Evolutionary conservation across 306 rosid species (phyloP).

Genomic region (Fagus crenata): DNA sequence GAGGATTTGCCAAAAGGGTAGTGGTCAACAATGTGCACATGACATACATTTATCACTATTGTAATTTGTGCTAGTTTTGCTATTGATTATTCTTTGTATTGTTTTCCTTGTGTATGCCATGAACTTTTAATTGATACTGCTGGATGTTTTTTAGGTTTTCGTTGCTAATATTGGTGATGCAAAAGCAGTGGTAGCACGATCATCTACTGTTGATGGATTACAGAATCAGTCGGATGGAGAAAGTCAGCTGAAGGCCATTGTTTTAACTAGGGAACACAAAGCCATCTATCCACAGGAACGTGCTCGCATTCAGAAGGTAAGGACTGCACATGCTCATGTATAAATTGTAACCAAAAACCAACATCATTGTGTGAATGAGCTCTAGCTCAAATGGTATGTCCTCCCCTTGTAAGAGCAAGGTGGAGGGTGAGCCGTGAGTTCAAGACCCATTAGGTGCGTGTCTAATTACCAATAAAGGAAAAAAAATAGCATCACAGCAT

Average conservation of each 20-base stretch:
- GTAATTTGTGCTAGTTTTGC: conserved; percentile 13
- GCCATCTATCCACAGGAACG: conserved; percentile 88
- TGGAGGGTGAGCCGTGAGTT: no score
- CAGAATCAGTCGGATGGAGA: conserved; percentile 45
- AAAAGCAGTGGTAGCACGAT: conserved; percentile 86
- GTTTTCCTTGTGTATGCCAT: neutral
- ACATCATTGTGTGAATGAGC: no score
- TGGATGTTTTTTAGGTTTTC: conserved; percentile 55
- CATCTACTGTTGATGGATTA: conserved; percentile 46
- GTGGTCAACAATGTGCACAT: conserved; percentile 5
- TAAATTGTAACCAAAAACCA: neutral
- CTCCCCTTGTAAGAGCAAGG: no score
- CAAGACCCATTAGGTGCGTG: no score
- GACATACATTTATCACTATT: neutral
- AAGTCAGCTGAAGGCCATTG: conserved; percentile 67
- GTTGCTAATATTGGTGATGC: conserved; percentile 90
- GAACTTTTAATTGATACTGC: conserved; percentile 4
- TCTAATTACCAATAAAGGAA: no score
- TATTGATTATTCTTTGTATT: conserved; percentile 10
- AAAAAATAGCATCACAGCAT: no score
- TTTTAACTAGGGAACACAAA: conserved; percentile 87
- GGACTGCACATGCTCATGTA: conserved; percentile 14
- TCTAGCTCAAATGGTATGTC: no score
- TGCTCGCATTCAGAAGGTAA: conserved; percentile 84
- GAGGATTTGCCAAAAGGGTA: conserved; percentile 9